These are phyloP conservation scores for Pseudonitzschia pungens DNA, from an alignment of 108 stramenopile species.

Conservation along the genomic window DNA sequence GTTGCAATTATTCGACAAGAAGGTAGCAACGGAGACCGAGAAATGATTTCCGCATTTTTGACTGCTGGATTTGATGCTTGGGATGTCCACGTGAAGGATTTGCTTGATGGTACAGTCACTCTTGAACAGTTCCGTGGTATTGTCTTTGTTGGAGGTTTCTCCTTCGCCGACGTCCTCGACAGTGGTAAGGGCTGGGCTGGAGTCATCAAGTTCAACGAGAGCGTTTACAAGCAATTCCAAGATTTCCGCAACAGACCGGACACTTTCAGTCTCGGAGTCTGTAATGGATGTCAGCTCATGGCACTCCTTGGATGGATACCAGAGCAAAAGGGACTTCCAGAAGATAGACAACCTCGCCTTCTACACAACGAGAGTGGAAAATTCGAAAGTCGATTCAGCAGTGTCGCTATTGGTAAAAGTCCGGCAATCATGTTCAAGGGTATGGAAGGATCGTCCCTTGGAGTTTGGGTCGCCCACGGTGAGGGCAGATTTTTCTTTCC, in stretches of 20 bases:
- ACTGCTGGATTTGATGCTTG: constrained; percentile 96
- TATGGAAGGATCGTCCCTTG: constrained; percentile 96
- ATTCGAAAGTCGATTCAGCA: constrained; percentile 95
- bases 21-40: constrained; percentile 98
- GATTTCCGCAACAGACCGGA: constrained; percentile 88
- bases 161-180: constrained; percentile 97
- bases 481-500: constrained; percentile 98
- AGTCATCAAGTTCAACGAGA: constrained; percentile 95
- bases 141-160: constrained; percentile 98
- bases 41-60: constrained; percentile 96
- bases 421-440: constrained; percentile 89
- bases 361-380: constrained; percentile 96
- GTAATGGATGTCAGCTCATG: constrained; percentile 99
- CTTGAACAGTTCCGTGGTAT: constrained; percentile 92
- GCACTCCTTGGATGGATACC: constrained; percentile 99
- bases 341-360: constrained; percentile 91
- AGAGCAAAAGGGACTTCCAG: constrained; percentile 60
- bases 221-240: constrained; percentile 91
- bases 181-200: constrained; percentile 99
- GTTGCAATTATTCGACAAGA: constrained; percentile 97
- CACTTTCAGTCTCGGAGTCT: constrained; percentile 98
- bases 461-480: constrained; percentile 99
- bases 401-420: constrained; percentile 80
- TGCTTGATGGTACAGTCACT: constrained; percentile 71
- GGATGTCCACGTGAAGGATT: constrained; percentile 94